Evolutionary conservation across 768 basidiomycete genomes (phyloP).

Genomic region (Calocybe gangraenosa): DNA sequence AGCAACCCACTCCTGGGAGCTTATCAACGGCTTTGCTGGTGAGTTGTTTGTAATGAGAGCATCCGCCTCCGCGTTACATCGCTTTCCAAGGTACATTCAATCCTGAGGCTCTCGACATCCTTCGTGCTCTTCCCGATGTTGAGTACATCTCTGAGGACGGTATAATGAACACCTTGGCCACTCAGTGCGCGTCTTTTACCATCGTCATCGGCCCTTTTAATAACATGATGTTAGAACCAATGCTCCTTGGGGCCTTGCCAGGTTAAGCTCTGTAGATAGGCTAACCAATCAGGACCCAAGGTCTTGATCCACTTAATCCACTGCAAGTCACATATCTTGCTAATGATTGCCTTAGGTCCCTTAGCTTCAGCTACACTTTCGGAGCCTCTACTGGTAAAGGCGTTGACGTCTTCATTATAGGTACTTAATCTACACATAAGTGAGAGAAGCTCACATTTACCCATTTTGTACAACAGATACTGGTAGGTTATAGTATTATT

Average conservation of each 20-base stretch:
- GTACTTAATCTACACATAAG: slow-evolving; percentile 16
- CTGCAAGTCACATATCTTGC: not conserved
- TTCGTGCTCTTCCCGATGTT: slow-evolving; percentile 22
- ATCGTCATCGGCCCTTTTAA: no score
- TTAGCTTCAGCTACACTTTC: slow-evolving; percentile 10
- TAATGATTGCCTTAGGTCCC: slow-evolving; percentile 2
- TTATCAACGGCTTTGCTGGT: slow-evolving; percentile 30
- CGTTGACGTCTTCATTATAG: slow-evolving; percentile 35
- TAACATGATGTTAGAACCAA: slow-evolving; percentile 15
- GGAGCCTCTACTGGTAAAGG: slow-evolving; percentile 14
- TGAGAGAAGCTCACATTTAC: not conserved
- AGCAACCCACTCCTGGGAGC: slow-evolving; percentile 21
- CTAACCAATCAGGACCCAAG: slow-evolving; percentile 15
- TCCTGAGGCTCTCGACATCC: slow-evolving; percentile 15
- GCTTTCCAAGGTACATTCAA: slow-evolving; percentile 11
- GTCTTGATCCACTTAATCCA: not conserved
- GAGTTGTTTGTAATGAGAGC: not conserved
- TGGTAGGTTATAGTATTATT: slow-evolving; percentile 6
- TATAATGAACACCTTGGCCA: slow-evolving; percentile 16
- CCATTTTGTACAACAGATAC: slow-evolving; percentile 16
- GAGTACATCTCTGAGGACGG: slow-evolving; percentile 20
- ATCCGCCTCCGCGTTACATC: not conserved
- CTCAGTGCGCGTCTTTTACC: slow-evolving; percentile 16
- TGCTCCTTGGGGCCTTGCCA: slow-evolving; percentile 29
- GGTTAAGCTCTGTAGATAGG: slow-evolving; percentile 19